Percentiles rank a stretch among this genome's conserved stretches.
These are phyloP conservation scores for Colletotrichum navitas DNA, from an alignment of 2,329 filamentous ascomycete species.

Conservation along the genomic window DNA sequence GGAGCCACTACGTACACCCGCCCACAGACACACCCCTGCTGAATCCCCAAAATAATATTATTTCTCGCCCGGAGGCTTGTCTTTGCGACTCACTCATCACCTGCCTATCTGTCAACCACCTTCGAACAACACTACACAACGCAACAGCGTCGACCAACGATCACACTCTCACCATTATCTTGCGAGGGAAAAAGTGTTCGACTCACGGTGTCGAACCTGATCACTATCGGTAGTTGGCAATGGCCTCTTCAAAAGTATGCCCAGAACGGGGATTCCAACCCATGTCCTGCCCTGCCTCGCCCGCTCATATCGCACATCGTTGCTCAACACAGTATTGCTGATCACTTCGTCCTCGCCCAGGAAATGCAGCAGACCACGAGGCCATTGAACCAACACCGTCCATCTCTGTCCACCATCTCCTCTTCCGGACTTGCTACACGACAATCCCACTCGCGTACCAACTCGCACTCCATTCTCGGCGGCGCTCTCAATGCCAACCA, in stretches of 20 bases:
- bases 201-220: conserved; percentile 45
- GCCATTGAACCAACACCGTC: conserved; percentile 74
- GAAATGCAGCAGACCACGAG: conserved; percentile 75
- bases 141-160: conserved; percentile 21
- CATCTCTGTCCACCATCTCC: conserved; percentile 69
- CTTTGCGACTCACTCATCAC: conserved; percentile 42
- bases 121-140: conserved; percentile 27
- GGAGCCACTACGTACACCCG: conserved; percentile 42
- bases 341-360: conserved; percentile 57
- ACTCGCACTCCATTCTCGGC: conserved; percentile 85
- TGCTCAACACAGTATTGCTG: conserved; percentile 50
- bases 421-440: conserved; percentile 70
- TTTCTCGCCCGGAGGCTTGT: conserved; percentile 42
- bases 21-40: conserved; percentile 43
- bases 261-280: conserved; percentile 41
- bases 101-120: conserved; percentile 28
- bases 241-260: conserved; percentile 74
- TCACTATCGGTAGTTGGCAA: conserved; percentile 56
- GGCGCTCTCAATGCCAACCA: conserved; percentile 83
- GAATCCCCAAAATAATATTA: conserved; percentile 46
- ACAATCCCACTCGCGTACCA: conserved; percentile 77
- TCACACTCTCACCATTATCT: conserved; percentile 44
- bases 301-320: conserved; percentile 31
- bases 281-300: conserved; percentile 39
- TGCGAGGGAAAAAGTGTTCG: conserved; percentile 44